Conservation (phyloP, 208 protist species). For the Trypanosoma rangeli region DNA sequence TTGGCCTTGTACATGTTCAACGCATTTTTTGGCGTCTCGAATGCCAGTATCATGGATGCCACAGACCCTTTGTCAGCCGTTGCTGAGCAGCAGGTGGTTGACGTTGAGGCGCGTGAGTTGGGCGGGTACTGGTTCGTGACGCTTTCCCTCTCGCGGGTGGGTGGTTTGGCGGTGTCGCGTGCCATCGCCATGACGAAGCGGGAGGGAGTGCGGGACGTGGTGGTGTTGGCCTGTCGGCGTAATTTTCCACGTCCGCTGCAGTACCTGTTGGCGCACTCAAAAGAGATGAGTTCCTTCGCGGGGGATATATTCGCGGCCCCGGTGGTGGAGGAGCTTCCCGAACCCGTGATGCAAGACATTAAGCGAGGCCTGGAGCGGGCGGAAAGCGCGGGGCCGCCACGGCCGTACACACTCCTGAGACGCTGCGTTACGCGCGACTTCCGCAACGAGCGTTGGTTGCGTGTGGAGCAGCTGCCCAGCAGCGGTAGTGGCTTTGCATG, state of each 20-base stretch:
- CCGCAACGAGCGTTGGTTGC: constrained; percentile 50
- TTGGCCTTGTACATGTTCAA: constrained; percentile 71
- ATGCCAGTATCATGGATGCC: background rate
- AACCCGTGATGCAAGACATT: constrained; percentile 41
- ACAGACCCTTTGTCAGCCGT: background rate
- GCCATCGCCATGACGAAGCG: constrained; percentile 65
- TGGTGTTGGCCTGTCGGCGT: constrained; percentile 68
- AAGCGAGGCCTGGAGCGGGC: constrained; percentile 24
- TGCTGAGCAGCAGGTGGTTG: constrained; percentile 27
- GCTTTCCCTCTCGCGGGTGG: constrained; percentile 50
- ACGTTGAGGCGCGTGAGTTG: constrained; percentile 46
- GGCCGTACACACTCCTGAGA: constrained; percentile 32
- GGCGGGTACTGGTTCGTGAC: constrained; percentile 81
- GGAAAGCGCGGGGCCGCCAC: constrained; percentile 21
- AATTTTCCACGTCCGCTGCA: constrained; percentile 69
- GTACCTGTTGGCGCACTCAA: constrained; percentile 50
- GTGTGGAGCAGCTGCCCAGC: constrained; percentile 49
- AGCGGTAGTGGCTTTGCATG: constrained; percentile 54
- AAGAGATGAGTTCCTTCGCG: constrained; percentile 44
- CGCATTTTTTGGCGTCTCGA: constrained; percentile 54
- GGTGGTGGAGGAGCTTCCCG: constrained; percentile 65
- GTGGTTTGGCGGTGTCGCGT: constrained; percentile 59
- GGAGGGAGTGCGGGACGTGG: constrained; percentile 46
- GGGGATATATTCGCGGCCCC: constrained; percentile 53
- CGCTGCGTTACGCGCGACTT: constrained; percentile 42